phyloP scores from a whole-genome alignment of 176 grass and related monocot species.

The Triticum monococcum region DNA sequence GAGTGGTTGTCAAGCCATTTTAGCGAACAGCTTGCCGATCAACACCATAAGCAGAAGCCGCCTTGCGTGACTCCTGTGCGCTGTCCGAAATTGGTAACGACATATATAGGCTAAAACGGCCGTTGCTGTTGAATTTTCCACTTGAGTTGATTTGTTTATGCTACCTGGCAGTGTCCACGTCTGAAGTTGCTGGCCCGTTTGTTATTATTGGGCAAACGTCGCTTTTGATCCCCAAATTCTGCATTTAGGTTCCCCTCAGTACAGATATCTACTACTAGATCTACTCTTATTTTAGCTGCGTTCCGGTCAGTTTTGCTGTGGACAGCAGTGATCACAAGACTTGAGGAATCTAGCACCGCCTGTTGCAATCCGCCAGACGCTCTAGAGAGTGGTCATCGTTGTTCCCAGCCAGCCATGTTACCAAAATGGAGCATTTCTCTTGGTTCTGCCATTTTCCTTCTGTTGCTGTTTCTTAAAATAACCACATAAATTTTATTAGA shows the following conservation, averaged over 20 bases:
- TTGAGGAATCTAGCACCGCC: neutral
- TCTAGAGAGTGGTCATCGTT: neutral
- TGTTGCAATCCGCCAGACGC: neutral
- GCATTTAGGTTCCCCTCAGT: neutral
- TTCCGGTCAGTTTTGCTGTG: neutral
- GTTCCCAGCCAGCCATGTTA: neutral
- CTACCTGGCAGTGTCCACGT: neutral
- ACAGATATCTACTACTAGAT: neutral
- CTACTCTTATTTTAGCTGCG: neutral
- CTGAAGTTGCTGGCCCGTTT: neutral
- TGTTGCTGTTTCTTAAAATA: too few relatives aligned
- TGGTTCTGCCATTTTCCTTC: neutral
- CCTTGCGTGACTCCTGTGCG: neutral
- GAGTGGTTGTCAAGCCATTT: constrained; percentile 17
- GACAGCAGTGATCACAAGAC: neutral
- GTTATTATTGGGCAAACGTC: neutral
- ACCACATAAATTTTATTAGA: too few relatives aligned
- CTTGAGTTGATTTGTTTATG: neutral
- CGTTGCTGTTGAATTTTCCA: neutral
- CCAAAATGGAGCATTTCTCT: neutral
- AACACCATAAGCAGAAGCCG: neutral
- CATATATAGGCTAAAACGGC: neutral
- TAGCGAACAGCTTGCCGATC: neutral
- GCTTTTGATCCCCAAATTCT: neutral
- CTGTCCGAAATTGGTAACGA: neutral